Evolutionary conservation across 1,284 basidiomycete species (phyloP).

Genomic region (Sporisorium iseilematis-ciliati): DNA sequence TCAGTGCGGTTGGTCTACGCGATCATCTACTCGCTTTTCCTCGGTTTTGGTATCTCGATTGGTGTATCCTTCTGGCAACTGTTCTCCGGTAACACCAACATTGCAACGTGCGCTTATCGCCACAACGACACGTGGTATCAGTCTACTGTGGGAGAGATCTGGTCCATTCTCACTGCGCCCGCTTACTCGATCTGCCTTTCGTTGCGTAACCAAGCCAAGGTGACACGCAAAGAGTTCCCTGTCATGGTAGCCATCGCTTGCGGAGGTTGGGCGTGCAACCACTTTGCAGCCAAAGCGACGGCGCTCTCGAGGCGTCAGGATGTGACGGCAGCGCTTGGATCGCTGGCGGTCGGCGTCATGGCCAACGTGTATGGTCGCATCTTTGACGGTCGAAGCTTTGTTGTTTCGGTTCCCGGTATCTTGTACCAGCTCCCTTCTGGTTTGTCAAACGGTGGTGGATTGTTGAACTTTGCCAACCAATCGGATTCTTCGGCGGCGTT

Average conservation of each 20-base stretch:
- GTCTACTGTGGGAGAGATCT: constrained; percentile 65
- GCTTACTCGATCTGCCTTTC: constrained; percentile 81
- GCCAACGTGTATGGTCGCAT: constrained; percentile 86
- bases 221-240: constrained; percentile 78
- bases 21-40: constrained; percentile 76
- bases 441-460: constrained; percentile 83
- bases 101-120: constrained; percentile 13
- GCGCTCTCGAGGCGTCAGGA: constrained; percentile 50
- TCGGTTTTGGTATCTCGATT: constrained; percentile 60
- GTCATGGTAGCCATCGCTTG: constrained; percentile 79
- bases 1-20: constrained; percentile 87
- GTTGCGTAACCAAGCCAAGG: constrained; percentile 79
- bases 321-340: constrained; percentile 73
- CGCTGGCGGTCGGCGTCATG: constrained; percentile 84
- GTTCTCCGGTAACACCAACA: constrained; percentile 46
- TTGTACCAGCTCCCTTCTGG: constrained; percentile 89
- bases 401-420: constrained; percentile 76
- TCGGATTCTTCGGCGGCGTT: constrained; percentile 31
- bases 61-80: constrained; percentile 64
- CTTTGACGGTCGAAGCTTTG: constrained; percentile 82
- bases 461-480: constrained; percentile 77
- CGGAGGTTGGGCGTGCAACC: constrained; percentile 76
- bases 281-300: constrained; percentile 44
- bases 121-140: constrained; percentile 71
- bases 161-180: constrained; percentile 80